Percentiles rank a stretch among this genome's conserved stretches.
These are phyloP conservation scores for Lactarius hengduanensis DNA, from an alignment of 768 basidiomycete species.

Conservation along the genomic window DNA sequence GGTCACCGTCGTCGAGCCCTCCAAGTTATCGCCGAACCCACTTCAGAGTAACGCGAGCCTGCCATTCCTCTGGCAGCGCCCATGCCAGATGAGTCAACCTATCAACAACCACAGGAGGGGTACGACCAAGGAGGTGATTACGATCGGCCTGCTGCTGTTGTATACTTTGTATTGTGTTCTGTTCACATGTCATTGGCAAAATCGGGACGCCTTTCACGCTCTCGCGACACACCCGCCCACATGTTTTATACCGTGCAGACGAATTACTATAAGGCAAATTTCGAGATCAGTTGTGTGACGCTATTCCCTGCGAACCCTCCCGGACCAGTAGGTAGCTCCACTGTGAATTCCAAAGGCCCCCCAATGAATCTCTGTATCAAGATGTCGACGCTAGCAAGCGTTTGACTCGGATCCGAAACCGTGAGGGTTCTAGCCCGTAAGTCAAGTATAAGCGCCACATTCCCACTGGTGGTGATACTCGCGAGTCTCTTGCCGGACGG, in stretches of 20 bases:
- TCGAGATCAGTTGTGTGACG: constrained; percentile 32
- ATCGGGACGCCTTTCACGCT: neutral
- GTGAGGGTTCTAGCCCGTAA: constrained; percentile 45
- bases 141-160: constrained; percentile 35
- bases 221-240: neutral
- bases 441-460: constrained; percentile 46
- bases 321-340: constrained; percentile 41
- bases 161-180: constrained; percentile 16
- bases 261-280: neutral
- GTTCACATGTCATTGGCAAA: neutral
- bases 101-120: constrained; percentile 39
- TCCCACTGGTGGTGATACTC: constrained; percentile 41
- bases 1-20: too few relatives aligned
- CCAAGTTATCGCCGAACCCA: constrained; percentile 42
- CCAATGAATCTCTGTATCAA: constrained; percentile 35
- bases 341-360: constrained; percentile 34
- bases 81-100: constrained; percentile 47
- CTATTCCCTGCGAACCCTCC: constrained; percentile 54
- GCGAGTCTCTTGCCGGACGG: constrained; percentile 34
- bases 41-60: constrained; percentile 84
- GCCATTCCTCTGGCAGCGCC: constrained; percentile 48
- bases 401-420: constrained; percentile 68
- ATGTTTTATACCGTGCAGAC: neutral
- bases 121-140: constrained; percentile 33
- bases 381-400: constrained; percentile 39